Conservation (phyloP, 345 rosid genomes). For the Salix arbutifolia region DNA sequence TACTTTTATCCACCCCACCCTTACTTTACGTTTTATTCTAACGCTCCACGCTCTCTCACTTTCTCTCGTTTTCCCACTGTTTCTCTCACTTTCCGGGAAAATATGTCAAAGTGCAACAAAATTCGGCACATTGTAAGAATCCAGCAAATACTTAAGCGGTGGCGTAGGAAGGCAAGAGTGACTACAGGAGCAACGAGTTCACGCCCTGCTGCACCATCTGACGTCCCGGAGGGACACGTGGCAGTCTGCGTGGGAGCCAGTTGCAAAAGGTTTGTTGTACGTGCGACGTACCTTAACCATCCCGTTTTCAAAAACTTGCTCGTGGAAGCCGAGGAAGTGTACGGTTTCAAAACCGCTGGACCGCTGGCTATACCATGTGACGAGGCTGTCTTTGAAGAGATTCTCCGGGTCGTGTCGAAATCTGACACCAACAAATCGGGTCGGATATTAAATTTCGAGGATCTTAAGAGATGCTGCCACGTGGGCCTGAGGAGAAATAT, state of each 20-base stretch:
- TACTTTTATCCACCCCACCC: background rate
- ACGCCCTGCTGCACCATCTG: slow-evolving; percentile 33
- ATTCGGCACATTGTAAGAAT: slow-evolving; percentile 69
- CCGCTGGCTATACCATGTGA: slow-evolving; percentile 79
- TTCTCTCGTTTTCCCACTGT: slow-evolving; percentile 12
- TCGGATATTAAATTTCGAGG: slow-evolving; percentile 35
- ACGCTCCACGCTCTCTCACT: background rate
- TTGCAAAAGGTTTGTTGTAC: slow-evolving; percentile 57
- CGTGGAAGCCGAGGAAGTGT: slow-evolving; percentile 75
- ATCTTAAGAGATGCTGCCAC: slow-evolving; percentile 55
- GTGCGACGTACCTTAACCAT: slow-evolving; percentile 74
- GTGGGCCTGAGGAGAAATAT: slow-evolving; percentile 29
- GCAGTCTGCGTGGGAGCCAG: slow-evolving; percentile 66
- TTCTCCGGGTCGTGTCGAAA: slow-evolving; percentile 40
- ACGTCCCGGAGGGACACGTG: slow-evolving; percentile 81
- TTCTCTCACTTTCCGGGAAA: slow-evolving; percentile 17
- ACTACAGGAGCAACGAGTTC: slow-evolving; percentile 19
- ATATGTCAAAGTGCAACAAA: slow-evolving; percentile 46
- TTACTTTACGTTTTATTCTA: background rate
- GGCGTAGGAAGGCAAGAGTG: slow-evolving; percentile 65
- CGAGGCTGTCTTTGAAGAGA: slow-evolving; percentile 73
- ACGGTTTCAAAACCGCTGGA: slow-evolving; percentile 67
- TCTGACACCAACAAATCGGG: slow-evolving; percentile 29
- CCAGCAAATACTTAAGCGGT: slow-evolving; percentile 72
- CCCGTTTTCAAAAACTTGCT: slow-evolving; percentile 68